Evolutionary conservation across 2,329 filamentous ascomycete species (phyloP).

Genomic region (Knoxdaviesia capensis): DNA sequence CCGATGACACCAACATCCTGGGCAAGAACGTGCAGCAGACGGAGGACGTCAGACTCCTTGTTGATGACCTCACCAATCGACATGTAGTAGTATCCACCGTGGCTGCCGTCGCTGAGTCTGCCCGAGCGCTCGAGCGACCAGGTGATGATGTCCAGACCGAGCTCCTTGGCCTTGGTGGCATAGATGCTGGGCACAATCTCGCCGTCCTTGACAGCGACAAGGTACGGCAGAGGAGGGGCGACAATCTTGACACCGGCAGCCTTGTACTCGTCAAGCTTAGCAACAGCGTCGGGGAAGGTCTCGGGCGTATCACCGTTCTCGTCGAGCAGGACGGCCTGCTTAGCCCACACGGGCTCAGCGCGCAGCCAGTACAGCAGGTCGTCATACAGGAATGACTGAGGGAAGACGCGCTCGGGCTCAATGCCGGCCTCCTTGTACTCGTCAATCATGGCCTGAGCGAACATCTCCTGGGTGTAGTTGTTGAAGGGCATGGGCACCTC

Average conservation of each 20-base stretch:
- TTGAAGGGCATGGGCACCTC: slow-evolving; percentile 52
- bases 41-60: slow-evolving; percentile 46
- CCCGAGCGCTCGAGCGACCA: slow-evolving; percentile 51
- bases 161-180: slow-evolving; percentile 35
- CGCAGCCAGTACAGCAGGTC: slow-evolving; percentile 49
- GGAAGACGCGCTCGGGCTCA: slow-evolving; percentile 31
- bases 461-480: slow-evolving; percentile 43
- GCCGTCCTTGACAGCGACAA: slow-evolving; percentile 29
- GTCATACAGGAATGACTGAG: slow-evolving; percentile 44
- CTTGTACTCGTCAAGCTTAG: slow-evolving; percentile 33
- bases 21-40: slow-evolving; percentile 42
- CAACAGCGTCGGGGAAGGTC: slow-evolving; percentile 31
- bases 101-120: slow-evolving; percentile 28
- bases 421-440: slow-evolving; percentile 34
- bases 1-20: slow-evolving; percentile 37
- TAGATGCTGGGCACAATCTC: slow-evolving; percentile 44
- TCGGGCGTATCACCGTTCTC: slow-evolving; percentile 32
- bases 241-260: slow-evolving; percentile 39
- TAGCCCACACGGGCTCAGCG: slow-evolving; percentile 36
- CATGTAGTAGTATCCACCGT: slow-evolving; percentile 33
- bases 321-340: slow-evolving; percentile 45
- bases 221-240: slow-evolving; percentile 40
- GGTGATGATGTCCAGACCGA: slow-evolving; percentile 43
- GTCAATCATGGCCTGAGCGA: slow-evolving; percentile 44
- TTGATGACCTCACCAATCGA: slow-evolving; percentile 31